These are phyloP conservation scores for Cinnamomum chago DNA, from an alignment of 164 flowering plant genomes.

Conservation along the genomic window DNA sequence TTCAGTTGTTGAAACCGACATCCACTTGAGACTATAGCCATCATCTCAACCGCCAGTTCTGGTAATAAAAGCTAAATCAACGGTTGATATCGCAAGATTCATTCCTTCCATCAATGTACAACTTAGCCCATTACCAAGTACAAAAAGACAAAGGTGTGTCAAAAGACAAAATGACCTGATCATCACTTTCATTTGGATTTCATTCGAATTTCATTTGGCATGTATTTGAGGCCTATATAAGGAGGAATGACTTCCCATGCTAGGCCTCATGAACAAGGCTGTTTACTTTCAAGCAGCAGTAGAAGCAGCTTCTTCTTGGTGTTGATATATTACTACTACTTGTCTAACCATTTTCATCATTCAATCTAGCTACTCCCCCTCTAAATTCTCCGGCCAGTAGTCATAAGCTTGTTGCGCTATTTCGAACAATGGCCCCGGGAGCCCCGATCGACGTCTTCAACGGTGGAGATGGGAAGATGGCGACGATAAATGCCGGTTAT, in stretches of 20 bases:
- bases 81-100: slow-evolving; percentile 13
- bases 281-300: slow-evolving; percentile 15
- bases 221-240: slow-evolving; percentile 35
- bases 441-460: slow-evolving; percentile 20
- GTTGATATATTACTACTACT: slow-evolving; percentile 1
- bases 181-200: slow-evolving; percentile 11
- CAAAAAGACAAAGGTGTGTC: neutral
- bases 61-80: slow-evolving; percentile 22
- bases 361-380: neutral
- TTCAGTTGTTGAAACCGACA: neutral
- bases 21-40: neutral
- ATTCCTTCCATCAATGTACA: slow-evolving; percentile 11
- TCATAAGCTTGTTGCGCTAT: no score
- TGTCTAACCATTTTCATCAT: no score
- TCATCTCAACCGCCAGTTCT: slow-evolving; percentile 24
- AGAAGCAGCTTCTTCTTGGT: slow-evolving; percentile 11
- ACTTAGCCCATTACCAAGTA: neutral
- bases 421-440: slow-evolving; percentile 39
- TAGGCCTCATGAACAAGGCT: slow-evolving; percentile 27
- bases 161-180: slow-evolving; percentile 15
- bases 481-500: slow-evolving; percentile 11
- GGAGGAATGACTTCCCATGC: neutral
- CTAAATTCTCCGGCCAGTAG: neutral
- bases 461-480: slow-evolving; percentile 25
- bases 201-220: slow-evolving; percentile 31